Conservation (phyloP, 2,329 filamentous ascomycete species). For the Pseudogymnoascus sp. region DNA sequence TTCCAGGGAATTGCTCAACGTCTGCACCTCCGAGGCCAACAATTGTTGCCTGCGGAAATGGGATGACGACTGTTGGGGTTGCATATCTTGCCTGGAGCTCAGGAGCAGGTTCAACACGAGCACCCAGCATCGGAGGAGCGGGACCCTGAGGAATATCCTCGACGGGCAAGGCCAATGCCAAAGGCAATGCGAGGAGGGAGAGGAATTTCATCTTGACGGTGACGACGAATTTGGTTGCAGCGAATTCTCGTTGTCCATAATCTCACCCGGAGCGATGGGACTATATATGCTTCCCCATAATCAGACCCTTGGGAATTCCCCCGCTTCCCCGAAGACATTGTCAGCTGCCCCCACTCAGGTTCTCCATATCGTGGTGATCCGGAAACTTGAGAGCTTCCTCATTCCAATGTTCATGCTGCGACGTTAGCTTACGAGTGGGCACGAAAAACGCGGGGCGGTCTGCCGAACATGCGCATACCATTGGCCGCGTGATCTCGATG, state of each 20-base stretch:
- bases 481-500: not conserved
- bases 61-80: slow-evolving; percentile 17
- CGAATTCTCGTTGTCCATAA: slow-evolving; percentile 2
- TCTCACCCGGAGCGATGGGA: not conserved
- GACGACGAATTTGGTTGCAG: not conserved
- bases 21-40: slow-evolving; percentile 13
- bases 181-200: not conserved
- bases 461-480: not conserved
- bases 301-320: not conserved
- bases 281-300: not conserved
- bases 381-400: not conserved
- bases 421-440: not conserved
- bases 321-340: not conserved
- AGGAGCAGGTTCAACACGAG: not conserved
- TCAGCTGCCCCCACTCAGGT: not conserved
- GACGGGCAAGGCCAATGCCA: not conserved
- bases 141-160: not conserved
- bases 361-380: not conserved
- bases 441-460: not conserved
- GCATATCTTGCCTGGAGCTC: slow-evolving; percentile 4
- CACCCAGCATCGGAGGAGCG: not conserved
- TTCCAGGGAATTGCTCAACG: slow-evolving; percentile 63
- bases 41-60: slow-evolving; percentile 19
- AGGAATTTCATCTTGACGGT: slow-evolving; percentile 1
- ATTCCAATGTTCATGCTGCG: not conserved